Evolutionary conservation across 306 rosid genomes (phyloP), one percentile per base, ranked within the genome.

Genomic region (Casuarina glauca): DNA sequence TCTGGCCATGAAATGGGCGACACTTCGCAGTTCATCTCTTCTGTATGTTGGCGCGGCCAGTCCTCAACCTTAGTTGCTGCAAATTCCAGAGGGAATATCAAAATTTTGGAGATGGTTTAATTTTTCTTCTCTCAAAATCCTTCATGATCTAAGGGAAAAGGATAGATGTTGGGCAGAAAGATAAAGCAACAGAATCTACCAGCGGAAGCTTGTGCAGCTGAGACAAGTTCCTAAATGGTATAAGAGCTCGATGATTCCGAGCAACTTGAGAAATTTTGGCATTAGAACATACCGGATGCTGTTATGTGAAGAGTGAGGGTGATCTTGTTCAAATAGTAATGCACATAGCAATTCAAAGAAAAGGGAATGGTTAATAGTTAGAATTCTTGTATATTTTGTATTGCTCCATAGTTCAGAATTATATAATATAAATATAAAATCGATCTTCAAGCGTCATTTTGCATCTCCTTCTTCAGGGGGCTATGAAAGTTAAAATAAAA

Each of bases 1-100:
- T 90, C 97, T 1, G 89, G 97, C 49, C 86, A 87, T 0, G 97
- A 90, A 74, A 83, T 87, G 76, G 98, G 91, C 12, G 97, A 90
- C 13, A 54, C 91, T 4, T 69, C 91, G 2, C 99, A 90, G 70
- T 96, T 96, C 45, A 89, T 96, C 78, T 96, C 99, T 11, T 93
- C 98, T 0, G 90, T 93, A 78, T 93, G 97, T 82, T 96, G 99
- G 99, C 97, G 99, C 0, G 85, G 97, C 74, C 97, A 93, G 60
- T 91, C 99, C 0, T 83, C 93, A 38, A 93, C 96, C 73, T 75
- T 96, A 20, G 84, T 96, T 12, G 98, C 99, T 6, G 98, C 99
- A 72, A 96, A 93, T 78, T 96, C 99, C 36, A 87, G 96, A 2
- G 99, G 99, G 60, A 92, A 93, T 78, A 90, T 96, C 75, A 96